Evolutionary conservation across 176 grass and related monocot species (phyloP).

Genomic region (Aegilops longissima): DNA sequence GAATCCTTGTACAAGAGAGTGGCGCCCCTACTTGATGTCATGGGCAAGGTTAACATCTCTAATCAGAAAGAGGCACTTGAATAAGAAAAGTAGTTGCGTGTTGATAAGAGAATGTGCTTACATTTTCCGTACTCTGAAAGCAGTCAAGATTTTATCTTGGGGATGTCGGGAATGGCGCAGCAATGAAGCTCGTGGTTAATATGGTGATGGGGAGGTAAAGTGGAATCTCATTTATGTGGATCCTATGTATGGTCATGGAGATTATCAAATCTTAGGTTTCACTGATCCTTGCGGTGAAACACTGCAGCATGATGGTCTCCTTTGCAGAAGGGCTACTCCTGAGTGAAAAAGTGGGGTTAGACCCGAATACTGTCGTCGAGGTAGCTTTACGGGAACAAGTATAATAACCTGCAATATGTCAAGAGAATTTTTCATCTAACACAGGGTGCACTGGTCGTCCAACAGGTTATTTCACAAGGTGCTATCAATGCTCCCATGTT

Average conservation of each 20-base stretch:
- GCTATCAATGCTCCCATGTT: constrained; percentile 92
- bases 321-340: constrained; percentile 87
- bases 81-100: neutral
- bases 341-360: constrained; percentile 73
- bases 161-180: constrained; percentile 82
- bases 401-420: neutral
- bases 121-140: constrained; percentile 26
- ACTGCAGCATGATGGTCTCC: constrained; percentile 92
- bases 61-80: constrained; percentile 8
- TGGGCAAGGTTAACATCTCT: constrained; percentile 68
- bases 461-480: constrained; percentile 88
- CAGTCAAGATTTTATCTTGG: constrained; percentile 87
- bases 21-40: constrained; percentile 76
- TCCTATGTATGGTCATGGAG: constrained; percentile 1
- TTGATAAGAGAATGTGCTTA: constrained; percentile 13
- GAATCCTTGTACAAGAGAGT: constrained; percentile 63
- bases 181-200: constrained; percentile 96
- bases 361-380: constrained; percentile 80
- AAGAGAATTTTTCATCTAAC: constrained; percentile 10
- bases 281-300: constrained; percentile 22
- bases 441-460: constrained; percentile 17
- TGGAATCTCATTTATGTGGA: constrained; percentile 22
- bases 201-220: constrained; percentile 95
- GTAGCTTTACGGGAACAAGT: constrained; percentile 35
- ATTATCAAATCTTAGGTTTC: neutral